A percentile compares a stretch with the other conserved stretches of the same genome.
These are phyloP conservation scores for Tolypocladium paradoxum DNA, from an alignment of 2,329 filamentous ascomycete species.

Conservation along the genomic window DNA sequence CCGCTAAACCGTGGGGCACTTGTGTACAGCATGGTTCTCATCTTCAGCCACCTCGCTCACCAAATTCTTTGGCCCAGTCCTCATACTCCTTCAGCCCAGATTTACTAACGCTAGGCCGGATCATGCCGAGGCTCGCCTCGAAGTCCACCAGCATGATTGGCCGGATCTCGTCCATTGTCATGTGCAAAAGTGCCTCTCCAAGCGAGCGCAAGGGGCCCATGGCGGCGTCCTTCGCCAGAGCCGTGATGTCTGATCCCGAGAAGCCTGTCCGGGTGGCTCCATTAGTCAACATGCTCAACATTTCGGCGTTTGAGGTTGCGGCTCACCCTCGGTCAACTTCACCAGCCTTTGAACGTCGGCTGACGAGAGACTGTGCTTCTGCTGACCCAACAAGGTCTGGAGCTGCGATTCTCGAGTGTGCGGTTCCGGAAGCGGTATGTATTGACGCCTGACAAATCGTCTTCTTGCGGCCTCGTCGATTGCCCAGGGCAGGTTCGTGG, in stretches of 20 bases:
- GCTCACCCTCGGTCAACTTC: conserved; percentile 69
- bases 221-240: conserved; percentile 90
- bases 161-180: conserved; percentile 88
- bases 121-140: conserved; percentile 68
- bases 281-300: neutral
- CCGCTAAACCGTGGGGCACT: conserved; percentile 1
- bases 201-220: conserved; percentile 91
- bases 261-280: conserved; percentile 52
- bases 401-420: conserved; percentile 73
- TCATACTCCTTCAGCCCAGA: conserved; percentile 81
- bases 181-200: conserved; percentile 79
- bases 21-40: neutral
- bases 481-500: conserved; percentile 93
- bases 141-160: conserved; percentile 80
- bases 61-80: conserved; percentile 88
- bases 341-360: conserved; percentile 66
- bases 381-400: conserved; percentile 68
- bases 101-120: conserved; percentile 81
- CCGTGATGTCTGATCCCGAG: conserved; percentile 93
- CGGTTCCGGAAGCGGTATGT: conserved; percentile 85
- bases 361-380: conserved; percentile 69
- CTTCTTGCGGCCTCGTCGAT: conserved; percentile 92
- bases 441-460: conserved; percentile 85
- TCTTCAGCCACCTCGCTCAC: conserved; percentile 69
- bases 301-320: neutral